A percentile compares a stretch with the other conserved stretches of the same genome.
Evolutionary conservation across 257 asterid species (phyloP).

Genomic region (Agastache rugosa): DNA sequence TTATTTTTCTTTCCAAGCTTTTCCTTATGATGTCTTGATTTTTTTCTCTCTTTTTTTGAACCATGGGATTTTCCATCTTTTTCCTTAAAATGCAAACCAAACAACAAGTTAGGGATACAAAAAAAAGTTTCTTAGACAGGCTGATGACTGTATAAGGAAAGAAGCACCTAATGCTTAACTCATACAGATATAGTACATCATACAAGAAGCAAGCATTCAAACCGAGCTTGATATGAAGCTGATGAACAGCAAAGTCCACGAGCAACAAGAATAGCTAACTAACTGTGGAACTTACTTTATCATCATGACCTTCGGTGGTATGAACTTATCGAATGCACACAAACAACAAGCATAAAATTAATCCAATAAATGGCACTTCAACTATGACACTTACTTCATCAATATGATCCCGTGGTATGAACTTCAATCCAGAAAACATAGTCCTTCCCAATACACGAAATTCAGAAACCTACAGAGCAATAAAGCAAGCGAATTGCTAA

Average conservation of each 20-base stretch:
- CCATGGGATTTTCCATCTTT: conserved; percentile 43
- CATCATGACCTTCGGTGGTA: background rate
- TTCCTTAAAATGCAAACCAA: conserved; percentile 45
- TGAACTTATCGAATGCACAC: conserved; percentile 13
- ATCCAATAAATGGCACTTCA: background rate
- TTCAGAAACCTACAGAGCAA: conserved; percentile 17
- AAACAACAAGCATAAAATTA: background rate
- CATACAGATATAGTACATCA: background rate
- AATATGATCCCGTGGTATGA: conserved; percentile 56
- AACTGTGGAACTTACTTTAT: background rate
- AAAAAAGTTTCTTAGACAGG: conserved; percentile 3
- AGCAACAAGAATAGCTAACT: background rate
- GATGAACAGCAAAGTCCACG: background rate
- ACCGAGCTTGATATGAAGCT: background rate
- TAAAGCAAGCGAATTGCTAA: background rate
- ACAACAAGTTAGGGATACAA: conserved; percentile 6
- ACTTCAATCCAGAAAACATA: conserved; percentile 58
- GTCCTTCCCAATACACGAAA: conserved; percentile 14
- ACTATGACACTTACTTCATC: conserved; percentile 42
- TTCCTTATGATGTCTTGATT: conserved; percentile 54
- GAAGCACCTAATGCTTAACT: background rate
- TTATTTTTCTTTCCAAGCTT: conserved; percentile 49
- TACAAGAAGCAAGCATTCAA: background rate
- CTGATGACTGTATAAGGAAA: background rate
- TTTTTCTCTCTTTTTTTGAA: conserved; percentile 50